Conservation (phyloP, 2,329 filamentous ascomycete genomes). For the Sclerotinia borealis region DNA sequence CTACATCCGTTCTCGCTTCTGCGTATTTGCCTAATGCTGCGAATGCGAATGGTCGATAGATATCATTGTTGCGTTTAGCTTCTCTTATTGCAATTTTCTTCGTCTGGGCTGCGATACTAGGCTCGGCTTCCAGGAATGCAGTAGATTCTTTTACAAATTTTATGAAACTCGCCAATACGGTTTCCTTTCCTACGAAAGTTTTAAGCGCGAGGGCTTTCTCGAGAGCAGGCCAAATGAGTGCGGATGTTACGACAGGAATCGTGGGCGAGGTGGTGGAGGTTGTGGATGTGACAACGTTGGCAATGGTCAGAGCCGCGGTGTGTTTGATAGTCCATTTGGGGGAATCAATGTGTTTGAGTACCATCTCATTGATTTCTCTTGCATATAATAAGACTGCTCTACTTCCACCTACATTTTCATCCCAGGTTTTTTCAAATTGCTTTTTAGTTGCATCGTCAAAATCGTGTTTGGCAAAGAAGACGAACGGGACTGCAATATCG, state of each 20-base stretch:
- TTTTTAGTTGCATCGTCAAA: conserved; percentile 71
- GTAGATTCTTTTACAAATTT: conserved; percentile 65
- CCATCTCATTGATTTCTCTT: conserved; percentile 69
- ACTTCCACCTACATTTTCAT: conserved; percentile 79
- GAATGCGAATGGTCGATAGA: conserved; percentile 73
- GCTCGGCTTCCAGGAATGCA: conserved; percentile 49
- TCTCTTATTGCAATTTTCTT: conserved; percentile 80
- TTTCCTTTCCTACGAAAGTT: conserved; percentile 89
- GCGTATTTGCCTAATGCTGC: conserved; percentile 66
- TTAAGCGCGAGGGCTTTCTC: conserved; percentile 80
- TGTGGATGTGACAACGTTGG: conserved; percentile 64
- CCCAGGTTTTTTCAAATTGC: conserved; percentile 81
- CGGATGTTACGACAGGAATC: conserved; percentile 54
- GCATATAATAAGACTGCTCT: conserved; percentile 80
- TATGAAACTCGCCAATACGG: conserved; percentile 72
- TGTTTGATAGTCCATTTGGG: conserved; percentile 89
- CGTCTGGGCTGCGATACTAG: conserved; percentile 53
- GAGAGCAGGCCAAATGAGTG: conserved; percentile 71
- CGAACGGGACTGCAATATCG: conserved; percentile 59
- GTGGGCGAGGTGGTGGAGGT: conserved; percentile 43
- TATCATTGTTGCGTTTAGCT: conserved; percentile 84
- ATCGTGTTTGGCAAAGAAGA: conserved; percentile 85
- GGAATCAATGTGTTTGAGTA: conserved; percentile 63
- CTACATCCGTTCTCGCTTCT: conserved; percentile 59
- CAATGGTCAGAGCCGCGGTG: conserved; percentile 73